Evolutionary conservation across 2,329 filamentous ascomycete species (phyloP), one percentile per base, ranked within the genome.

Genomic region (Myriangium duriaei): DNA sequence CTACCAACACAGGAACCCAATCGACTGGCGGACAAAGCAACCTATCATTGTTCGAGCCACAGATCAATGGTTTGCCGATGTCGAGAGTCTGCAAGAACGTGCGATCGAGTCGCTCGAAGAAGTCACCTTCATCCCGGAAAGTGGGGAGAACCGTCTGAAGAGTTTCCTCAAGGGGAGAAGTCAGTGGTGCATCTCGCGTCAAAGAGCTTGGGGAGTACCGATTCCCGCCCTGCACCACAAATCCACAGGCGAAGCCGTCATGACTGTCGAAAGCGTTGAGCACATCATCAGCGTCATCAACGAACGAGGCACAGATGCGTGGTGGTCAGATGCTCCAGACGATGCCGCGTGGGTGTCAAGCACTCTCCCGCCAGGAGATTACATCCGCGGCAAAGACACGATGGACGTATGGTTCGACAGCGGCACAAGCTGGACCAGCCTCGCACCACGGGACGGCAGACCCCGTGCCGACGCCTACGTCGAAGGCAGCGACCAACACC

Each of bases 321-420:
- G 91, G 91, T 98, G 91, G 77, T 83, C 81, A 0, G 88, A 96
- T 54, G 65, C 72, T 11, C 64, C 69, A 2, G 72, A 87, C 44
- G 86, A 96, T 37, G 63, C 70, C 15, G 74, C 72, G 1, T 98
- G 88, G 88, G 68, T 92, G 19, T 75, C 78, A 2, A 59, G 72
- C 4, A 70, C 72, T 7, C 63, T 94, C 2, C 61, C 63, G 30
- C 56, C 58, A 19, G 62, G 68, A 4, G 57, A 62, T 4, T 91
- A 80, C 53, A 67, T 72, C 33, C 79, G 91, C 45, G 88, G 88
- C 11, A 82, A 69, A 30, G 91, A 98, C 52, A 98, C 91, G 0
- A 98, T 98, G 91, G 91, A 98, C 57, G 91, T 98, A 7, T 98
- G 91, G 91, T 98, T 98, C 50, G 91, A 98, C 57, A 96, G 91